Evolutionary conservation across 768 basidiomycete genomes (phyloP), one percentile per base, ranked within the genome.

Genomic region (Mycena vulgaris): DNA sequence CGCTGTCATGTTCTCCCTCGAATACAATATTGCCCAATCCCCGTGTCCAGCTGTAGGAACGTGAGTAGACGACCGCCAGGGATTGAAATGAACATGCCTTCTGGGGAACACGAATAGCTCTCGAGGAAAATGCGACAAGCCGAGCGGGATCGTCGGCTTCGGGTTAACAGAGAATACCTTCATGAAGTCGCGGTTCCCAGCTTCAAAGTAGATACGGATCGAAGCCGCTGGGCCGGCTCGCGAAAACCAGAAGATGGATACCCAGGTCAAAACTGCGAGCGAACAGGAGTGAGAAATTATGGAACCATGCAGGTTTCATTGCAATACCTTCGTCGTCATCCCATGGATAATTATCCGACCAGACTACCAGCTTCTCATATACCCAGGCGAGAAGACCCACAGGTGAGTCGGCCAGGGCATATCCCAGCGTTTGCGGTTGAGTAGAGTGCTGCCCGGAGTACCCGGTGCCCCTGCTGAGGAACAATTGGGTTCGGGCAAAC

Each of bases 351-450:
- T 23, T 28, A 31, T 69, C 60, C 7, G 68, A 53, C 68, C 68
- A 69, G 17, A 0, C 9, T 2, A 67, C 66, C 4, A 59, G 57
- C 51, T 59, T 67, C 49, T 81, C 81, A 55, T 79, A 82, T 42
- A 82, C 80, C 80, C 81, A 82, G 16, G 78, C 78, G n/a, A 82
- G 77, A 7, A 81, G 40, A 2, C 85, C 86, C 0, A 80, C 81
- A 17, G 86, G 86, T 11, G 84, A 85, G 69, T 87, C 86, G 1
- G 82, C 71, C 5, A 87, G 74, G 4, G 65, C 47, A n/a, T 67
- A 67, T 5, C 66, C 66, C 28, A 67, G 25, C 8, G 61, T 62
- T 39, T 69, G 61, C 9, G 61, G 61, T 21, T 63, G 45, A 2
- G 55, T 39, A 5, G 62, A 37, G 10, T 57, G 55, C 33, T 58